phyloP scores from a whole-genome alignment of 352 stramenopile species.

The Hyaloperonospora arabidopsidis region DNA sequence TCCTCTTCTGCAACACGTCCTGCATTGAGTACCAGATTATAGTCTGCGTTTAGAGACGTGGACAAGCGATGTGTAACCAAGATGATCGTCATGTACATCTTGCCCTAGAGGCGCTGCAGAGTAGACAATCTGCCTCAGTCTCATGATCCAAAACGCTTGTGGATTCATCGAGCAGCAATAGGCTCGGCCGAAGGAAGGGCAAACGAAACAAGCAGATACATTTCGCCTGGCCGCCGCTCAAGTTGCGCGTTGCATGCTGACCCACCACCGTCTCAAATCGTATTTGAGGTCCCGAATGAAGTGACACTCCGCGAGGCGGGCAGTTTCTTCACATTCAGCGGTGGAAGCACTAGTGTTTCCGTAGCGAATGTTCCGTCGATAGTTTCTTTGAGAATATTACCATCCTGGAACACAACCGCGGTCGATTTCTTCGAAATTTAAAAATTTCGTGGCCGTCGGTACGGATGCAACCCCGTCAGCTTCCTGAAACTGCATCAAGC shows the following conservation, averaged over 20 bases:
- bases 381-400: slow-evolving; percentile 78
- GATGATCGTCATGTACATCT: slow-evolving; percentile 87
- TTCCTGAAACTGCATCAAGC: slow-evolving; percentile 86
- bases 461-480: slow-evolving; percentile 73
- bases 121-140: slow-evolving; percentile 80
- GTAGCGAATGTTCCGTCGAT: slow-evolving; percentile 87
- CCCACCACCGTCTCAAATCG: slow-evolving; percentile 75
- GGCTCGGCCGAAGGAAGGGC: slow-evolving; percentile 66
- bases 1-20: slow-evolving; percentile 73
- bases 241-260: slow-evolving; percentile 76
- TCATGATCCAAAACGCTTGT: slow-evolving; percentile 82
- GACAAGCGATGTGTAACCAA: slow-evolving; percentile 86
- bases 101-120: slow-evolving; percentile 64
- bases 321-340: slow-evolving; percentile 74
- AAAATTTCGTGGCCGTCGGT: slow-evolving; percentile 78
- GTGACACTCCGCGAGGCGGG: slow-evolving; percentile 70
- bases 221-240: slow-evolving; percentile 82
- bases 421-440: slow-evolving; percentile 81
- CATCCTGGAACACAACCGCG: slow-evolving; percentile 82
- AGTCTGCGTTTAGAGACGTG: slow-evolving; percentile 66
- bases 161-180: slow-evolving; percentile 79
- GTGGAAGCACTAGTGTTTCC: slow-evolving; percentile 64
- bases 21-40: slow-evolving; percentile 74
- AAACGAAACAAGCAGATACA: slow-evolving; percentile 78
- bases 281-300: slow-evolving; percentile 81